Evolutionary conservation across 106 monocot species (phyloP).

Genomic region (Alisma plantagoaquatica): DNA sequence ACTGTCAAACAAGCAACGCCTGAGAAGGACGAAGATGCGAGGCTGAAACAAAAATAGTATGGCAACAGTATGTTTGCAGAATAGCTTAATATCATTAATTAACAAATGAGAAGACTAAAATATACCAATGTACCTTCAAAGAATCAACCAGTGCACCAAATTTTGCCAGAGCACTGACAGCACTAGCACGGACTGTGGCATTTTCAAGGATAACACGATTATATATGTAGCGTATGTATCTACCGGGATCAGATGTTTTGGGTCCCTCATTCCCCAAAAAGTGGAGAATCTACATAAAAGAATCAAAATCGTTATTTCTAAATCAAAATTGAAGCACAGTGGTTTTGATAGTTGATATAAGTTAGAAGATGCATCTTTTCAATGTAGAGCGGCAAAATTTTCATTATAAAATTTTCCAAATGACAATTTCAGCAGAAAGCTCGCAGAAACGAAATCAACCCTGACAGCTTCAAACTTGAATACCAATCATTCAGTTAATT

Average conservation of each 20-base stretch:
- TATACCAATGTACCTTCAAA: slow-evolving; percentile 99
- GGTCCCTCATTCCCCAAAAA: slow-evolving; percentile 98
- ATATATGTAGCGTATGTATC: slow-evolving; percentile 94
- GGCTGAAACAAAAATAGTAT: slow-evolving; percentile 41
- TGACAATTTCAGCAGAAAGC: too few species aligned
- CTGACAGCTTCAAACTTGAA: too few species aligned
- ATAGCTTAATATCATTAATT: neutral
- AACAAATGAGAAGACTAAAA: neutral
- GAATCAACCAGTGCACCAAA: slow-evolving; percentile 91
- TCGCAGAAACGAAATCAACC: too few species aligned
- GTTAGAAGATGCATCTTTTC: too few species aligned
- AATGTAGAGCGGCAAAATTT: too few species aligned
- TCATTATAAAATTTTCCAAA: too few species aligned
- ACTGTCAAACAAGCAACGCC: slow-evolving; percentile 88
- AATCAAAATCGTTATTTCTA: neutral
- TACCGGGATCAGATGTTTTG: slow-evolving; percentile 92
- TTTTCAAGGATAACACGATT: slow-evolving; percentile 98
- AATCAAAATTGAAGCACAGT: too few species aligned
- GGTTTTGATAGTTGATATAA: neutral
- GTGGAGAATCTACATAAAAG: slow-evolving; percentile 66
- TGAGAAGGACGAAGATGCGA: slow-evolving; percentile 92
- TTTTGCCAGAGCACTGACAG: slow-evolving; percentile 96
- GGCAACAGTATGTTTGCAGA: neutral
- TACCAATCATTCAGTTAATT: too few species aligned
- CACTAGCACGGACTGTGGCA: slow-evolving; percentile 91